phyloP scores from a whole-genome alignment of 805 yeast species.

The Nakazawaea wickerhamii region DNA sequence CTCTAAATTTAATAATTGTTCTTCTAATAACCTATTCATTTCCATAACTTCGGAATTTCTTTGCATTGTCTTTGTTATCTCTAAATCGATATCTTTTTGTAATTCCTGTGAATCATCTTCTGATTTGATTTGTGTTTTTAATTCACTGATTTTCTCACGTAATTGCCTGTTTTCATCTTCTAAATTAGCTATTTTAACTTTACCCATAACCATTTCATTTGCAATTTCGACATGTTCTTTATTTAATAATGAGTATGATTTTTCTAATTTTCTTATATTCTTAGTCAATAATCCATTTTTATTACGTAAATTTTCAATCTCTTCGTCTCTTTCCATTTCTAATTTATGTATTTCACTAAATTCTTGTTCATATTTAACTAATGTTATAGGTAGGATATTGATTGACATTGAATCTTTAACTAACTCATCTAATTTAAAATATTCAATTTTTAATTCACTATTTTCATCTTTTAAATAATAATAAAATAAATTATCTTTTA shows the following conservation, averaged over 20 bases:
- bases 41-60: constrained; percentile 64
- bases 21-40: constrained; percentile 52
- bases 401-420: constrained; percentile 76
- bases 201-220: constrained; percentile 77
- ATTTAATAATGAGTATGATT: constrained; percentile 61
- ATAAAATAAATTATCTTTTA: constrained; percentile 77
- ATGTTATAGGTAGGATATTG: constrained; percentile 63
- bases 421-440: constrained; percentile 65
- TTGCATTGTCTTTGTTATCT: constrained; percentile 54
- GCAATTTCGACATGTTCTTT: constrained; percentile 83
- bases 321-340: constrained; percentile 61
- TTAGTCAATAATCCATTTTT: constrained; percentile 69
- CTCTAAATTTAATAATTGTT: constrained; percentile 40
- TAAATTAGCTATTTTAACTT: constrained; percentile 69
- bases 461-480: constrained; percentile 42
- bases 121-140: constrained; percentile 37
- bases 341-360: constrained; percentile 64
- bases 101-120: constrained; percentile 16
- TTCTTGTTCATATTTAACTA: constrained; percentile 68
- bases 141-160: constrained; percentile 38
- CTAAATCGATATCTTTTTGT: constrained; percentile 34
- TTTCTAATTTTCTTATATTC: constrained; percentile 69
- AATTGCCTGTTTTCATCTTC: constrained; percentile 70
- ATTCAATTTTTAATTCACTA: constrained; percentile 17
- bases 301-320: constrained; percentile 51